phyloP scores from a whole-genome alignment of 1,139 yeast species.

The Yamadazyma conglobata region DNA sequence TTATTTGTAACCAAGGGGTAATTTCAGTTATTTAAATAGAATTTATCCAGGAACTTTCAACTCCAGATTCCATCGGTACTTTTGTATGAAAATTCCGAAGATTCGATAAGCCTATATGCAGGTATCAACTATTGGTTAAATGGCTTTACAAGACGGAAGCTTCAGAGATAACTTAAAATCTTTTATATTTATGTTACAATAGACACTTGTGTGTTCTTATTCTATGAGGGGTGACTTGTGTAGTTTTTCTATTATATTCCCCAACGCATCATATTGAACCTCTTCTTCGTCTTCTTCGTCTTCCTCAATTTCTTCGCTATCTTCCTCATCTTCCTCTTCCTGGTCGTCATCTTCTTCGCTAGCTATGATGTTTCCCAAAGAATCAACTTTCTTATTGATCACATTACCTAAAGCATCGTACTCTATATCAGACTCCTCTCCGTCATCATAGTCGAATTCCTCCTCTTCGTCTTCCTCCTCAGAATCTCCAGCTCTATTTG shows the following conservation, averaged over 20 bases:
- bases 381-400: conserved; percentile 4
- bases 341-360: background rate
- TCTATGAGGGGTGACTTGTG: conserved; percentile 4
- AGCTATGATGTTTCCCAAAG: conserved; percentile 7
- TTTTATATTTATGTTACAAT: background rate
- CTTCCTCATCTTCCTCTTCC: conserved; percentile 2
- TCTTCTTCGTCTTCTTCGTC: conserved; percentile 3
- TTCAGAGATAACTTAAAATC: too few species aligned
- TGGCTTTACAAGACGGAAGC: too few species aligned
- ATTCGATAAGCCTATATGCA: too few species aligned
- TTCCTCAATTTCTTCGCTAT: background rate
- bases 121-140: too few species aligned
- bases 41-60: conserved; percentile 1
- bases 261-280: conserved; percentile 7
- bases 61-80: conserved; percentile 3
- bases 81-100: conserved; percentile 1
- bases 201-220: background rate
- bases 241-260: conserved; percentile 5
- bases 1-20: background rate
- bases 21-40: background rate
- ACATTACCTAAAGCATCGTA: conserved; percentile 17
- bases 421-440: conserved; percentile 11
- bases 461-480: conserved; percentile 12
- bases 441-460: conserved; percentile 13
- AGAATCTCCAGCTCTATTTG: conserved; percentile 41